Conservation (phyloP, 345 rosid genomes). For the Barbarea vulgaris region DNA sequence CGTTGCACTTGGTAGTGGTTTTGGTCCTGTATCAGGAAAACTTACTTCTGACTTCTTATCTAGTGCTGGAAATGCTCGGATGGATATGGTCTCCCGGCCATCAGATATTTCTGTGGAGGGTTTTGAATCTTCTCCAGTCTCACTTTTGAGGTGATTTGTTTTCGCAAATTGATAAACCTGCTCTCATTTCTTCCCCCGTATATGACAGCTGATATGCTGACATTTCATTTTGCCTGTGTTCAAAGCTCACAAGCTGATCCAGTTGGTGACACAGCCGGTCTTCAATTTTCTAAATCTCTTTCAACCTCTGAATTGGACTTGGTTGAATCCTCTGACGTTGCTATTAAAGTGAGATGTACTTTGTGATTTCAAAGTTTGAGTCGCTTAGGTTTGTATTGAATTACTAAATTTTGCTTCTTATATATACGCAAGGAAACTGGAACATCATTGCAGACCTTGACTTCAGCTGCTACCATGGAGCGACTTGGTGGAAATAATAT, state of each 20-base stretch:
- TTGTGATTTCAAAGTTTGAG: slow-evolving; percentile 6
- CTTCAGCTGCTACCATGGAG: slow-evolving; percentile 61
- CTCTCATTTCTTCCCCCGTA: background rate
- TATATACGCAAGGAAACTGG: slow-evolving; percentile 49
- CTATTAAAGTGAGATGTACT: slow-evolving; percentile 51
- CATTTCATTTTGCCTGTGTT: slow-evolving; percentile 46
- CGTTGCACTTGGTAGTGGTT: slow-evolving; percentile 49
- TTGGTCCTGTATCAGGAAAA: slow-evolving; percentile 61
- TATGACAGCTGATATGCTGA: slow-evolving; percentile 18
- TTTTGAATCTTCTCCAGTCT: slow-evolving; percentile 56
- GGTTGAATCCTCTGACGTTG: slow-evolving; percentile 49
- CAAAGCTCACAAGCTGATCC: slow-evolving; percentile 57
- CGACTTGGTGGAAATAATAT: slow-evolving; percentile 60
- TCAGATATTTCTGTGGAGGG: slow-evolving; percentile 65
- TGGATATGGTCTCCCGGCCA: slow-evolving; percentile 59
- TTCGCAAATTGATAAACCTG: background rate
- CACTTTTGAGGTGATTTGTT: slow-evolving; percentile 56
- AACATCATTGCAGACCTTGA: slow-evolving; percentile 51
- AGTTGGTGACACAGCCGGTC: slow-evolving; percentile 51
- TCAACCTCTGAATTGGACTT: slow-evolving; percentile 54
- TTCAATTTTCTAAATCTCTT: slow-evolving; percentile 52
- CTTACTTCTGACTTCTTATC: slow-evolving; percentile 54
- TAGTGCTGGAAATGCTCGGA: slow-evolving; percentile 49
- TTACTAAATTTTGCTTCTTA: slow-evolving; percentile 22
- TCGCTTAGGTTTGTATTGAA: slow-evolving; percentile 7